Base-by-base conservation (phyloP, 1,139 yeast genomes). In the Blastobotrys elegans region DNA sequence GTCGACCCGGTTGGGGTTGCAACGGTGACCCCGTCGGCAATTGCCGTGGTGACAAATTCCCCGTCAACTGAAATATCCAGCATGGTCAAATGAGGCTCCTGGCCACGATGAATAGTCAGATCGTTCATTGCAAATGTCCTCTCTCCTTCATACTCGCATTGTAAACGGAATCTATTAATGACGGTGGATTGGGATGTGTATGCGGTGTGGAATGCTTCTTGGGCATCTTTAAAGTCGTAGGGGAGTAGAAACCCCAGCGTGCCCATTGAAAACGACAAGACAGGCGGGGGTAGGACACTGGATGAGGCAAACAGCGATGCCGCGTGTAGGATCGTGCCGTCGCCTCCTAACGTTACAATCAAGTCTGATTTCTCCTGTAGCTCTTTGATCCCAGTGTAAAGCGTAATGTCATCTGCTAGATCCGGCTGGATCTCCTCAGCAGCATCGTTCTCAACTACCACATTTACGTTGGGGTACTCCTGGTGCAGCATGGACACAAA, bases 1-100 rank as follows among this genome's bases (percentile, higher is more conserved):
- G 97, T 90, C 7, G 96, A 86, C 0, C 97, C 97, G 0, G 97
- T 90, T 10, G 97, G 97, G 0, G 97, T 85, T 8, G 94, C 76
- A 44, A 88, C 72, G 7, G 83, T 79, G 14, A 90, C 77, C 18
- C 97, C 97, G 64, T 90, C 97, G 0, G 95, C 96, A 0, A 90
- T 85, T 7, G 96, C 89, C 47, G 92, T 79, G 10, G 98, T 90
- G 49, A 90, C 71, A 59, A 82, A 84, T 60, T 84, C 83, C 30
- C 84, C 86, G 63, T 89, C 94, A 24, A 89, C 82, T 56, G 73
- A 80, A 16, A 90, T 82, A 57, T 90, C 96, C 49, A 90, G 71
- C 48, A 87, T 80, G 2, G 94, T 82, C 55, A 90, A 73, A 62
- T 87, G 92, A 1, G 97, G 96, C 44, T 87, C 81, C 43, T 84